Base-by-base conservation (phyloP, 2,329 filamentous ascomycete genomes). In the Penicillium sclerotigenum region DNA sequence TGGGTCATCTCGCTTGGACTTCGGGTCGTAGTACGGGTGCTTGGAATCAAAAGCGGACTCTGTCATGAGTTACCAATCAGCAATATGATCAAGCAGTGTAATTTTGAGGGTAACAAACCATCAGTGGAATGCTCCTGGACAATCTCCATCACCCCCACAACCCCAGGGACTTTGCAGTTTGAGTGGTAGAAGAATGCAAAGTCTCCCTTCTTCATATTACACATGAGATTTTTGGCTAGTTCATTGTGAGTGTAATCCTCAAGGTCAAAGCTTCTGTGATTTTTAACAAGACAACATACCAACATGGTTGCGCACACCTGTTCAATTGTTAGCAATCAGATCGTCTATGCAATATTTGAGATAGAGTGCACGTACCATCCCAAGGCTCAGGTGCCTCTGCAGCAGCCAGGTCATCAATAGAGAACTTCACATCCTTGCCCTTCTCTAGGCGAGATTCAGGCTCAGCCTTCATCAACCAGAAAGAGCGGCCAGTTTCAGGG, bases 101-200 rank as follows among this genome's bases (percentile, higher is more conserved):
- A 33, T 43, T 68, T 69, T 6, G 29, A 63, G 74, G n/a, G 14
- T n/a, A 53, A 74, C 83, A 65, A 76, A 90, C 88, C 76, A 67
- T 99, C 94, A 9, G 90, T 82, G 2, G 87, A 87, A 63, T 90
- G 88, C 70, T 96, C 92, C 61, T 84, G 81, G 16, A 95, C 91
- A 60, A 99, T 89, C 67, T 94, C 89, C 88, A 96, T 92, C 18
- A 87, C 84, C 1, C 92, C 92, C 1, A 87, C 91, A 46, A 97
- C 91, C 2, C 90, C 93, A 0, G 92, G 91, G 24, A 87, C 83
- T 71, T 95, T 96, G 75, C 90, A 94, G 67, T 94, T 96, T 45
- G 90, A 96, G 75, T 97, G 93, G 71, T 97, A 97, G 77, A 99
- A 97, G 77, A 99, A 97, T 26, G 91, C 92, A 31, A 92, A 80